phyloP scores from a whole-genome alignment of 2,329 filamentous ascomycete genomes.

The Stagonosporopsis cucurbitacearum region DNA sequence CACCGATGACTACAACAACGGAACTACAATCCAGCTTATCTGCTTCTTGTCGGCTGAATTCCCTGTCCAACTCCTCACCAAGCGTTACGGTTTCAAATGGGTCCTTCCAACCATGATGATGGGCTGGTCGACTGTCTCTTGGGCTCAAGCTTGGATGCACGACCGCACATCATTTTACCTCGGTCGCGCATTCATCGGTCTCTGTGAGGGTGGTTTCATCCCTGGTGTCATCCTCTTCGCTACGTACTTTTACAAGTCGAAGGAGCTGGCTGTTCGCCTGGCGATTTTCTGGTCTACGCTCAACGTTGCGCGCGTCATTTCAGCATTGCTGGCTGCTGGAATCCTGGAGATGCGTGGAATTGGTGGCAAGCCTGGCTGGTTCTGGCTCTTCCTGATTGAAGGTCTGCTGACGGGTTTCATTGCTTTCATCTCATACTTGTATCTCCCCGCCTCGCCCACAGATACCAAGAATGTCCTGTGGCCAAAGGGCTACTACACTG shows the following conservation, averaged over 20 bases:
- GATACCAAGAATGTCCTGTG: conserved; percentile 35
- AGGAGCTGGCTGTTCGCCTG: conserved; percentile 71
- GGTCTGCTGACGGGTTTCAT: conserved; percentile 41
- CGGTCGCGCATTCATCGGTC: conserved; percentile 50
- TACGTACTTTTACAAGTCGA: conserved; percentile 76
- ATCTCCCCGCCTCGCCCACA: conserved; percentile 60
- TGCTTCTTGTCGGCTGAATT: conserved; percentile 73
- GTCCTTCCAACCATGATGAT: conserved; percentile 54
- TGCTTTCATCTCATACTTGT: conserved; percentile 38
- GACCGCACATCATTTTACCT: conserved; percentile 54
- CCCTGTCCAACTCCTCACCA: conserved; percentile 53
- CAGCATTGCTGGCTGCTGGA: conserved; percentile 62
- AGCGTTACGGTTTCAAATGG: conserved; percentile 52
- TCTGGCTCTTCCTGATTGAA: conserved; percentile 60
- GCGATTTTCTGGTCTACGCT: conserved; percentile 74
- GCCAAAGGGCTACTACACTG: conserved; percentile 69
- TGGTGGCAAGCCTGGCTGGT: conserved; percentile 60
- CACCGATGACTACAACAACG: conserved; percentile 45
- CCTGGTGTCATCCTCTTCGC: conserved; percentile 70
- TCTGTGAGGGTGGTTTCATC: conserved; percentile 61
- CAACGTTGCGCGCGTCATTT: conserved; percentile 60
- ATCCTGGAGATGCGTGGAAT: conserved; percentile 59
- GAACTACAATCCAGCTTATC: conserved; percentile 69
- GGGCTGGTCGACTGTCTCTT: conserved; percentile 55
- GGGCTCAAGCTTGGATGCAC: conserved; percentile 71